Conservation (phyloP, 495 filamentous ascomycete genomes). For the Monascus purpureus region DNA sequence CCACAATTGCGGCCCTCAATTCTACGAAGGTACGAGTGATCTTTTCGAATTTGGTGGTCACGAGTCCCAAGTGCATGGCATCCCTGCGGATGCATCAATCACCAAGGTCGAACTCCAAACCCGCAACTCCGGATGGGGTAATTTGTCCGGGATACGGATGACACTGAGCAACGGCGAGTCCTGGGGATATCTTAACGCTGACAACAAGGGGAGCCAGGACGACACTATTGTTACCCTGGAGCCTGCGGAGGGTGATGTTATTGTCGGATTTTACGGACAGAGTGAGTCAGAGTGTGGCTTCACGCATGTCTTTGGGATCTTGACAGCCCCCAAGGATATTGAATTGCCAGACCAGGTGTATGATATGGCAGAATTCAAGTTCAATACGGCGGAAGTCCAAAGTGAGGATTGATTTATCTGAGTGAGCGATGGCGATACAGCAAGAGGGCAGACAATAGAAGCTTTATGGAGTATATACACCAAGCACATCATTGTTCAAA, state of each 20-base stretch:
- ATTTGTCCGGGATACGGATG: slow-evolving; percentile 20
- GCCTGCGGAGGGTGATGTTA: slow-evolving; percentile 14
- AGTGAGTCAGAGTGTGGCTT: slow-evolving; percentile 7
- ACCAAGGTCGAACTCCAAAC: slow-evolving; percentile 18
- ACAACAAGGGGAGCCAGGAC: background rate
- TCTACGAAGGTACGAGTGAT: background rate
- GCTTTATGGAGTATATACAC: too few relatives aligned
- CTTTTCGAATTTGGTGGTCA: slow-evolving; percentile 12
- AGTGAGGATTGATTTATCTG: too few relatives aligned
- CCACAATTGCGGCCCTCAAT: slow-evolving; percentile 17
- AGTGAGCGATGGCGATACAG: too few relatives aligned
- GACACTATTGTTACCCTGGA: slow-evolving; percentile 8
- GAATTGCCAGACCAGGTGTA: slow-evolving; percentile 21
- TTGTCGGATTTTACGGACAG: slow-evolving; percentile 29
- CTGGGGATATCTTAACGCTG: slow-evolving; percentile 16
- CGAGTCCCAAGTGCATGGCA: slow-evolving; percentile 11
- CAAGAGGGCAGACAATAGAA: too few relatives aligned
- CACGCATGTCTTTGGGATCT: slow-evolving; percentile 22
- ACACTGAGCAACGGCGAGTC: slow-evolving; percentile 17
- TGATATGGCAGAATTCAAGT: slow-evolving; percentile 7
- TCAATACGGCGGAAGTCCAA: too few relatives aligned
- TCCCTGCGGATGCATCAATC: slow-evolving; percentile 15
- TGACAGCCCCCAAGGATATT: slow-evolving; percentile 21
- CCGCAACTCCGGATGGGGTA: slow-evolving; percentile 5
- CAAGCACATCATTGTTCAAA: too few relatives aligned